Evolutionary conservation across 1,284 basidiomycete genomes (phyloP).

Genomic region (Ceratobasidium sp.): DNA sequence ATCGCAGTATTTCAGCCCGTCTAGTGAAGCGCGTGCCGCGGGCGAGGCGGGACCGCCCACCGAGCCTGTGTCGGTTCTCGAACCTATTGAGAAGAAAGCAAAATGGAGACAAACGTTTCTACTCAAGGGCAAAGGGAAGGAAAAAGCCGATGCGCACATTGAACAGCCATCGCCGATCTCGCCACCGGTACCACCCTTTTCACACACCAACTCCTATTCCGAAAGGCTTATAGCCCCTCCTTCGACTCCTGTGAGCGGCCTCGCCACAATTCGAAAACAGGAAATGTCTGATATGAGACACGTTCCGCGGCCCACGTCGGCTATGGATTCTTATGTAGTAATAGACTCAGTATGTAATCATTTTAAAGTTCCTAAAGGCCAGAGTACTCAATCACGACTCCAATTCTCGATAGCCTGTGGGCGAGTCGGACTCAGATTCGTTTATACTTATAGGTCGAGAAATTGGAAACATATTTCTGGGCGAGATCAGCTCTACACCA

Average conservation of each 20-base stretch:
- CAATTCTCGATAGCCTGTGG: not conserved
- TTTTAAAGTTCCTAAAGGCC: not conserved
- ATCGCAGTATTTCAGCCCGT: not conserved
- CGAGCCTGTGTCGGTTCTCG: not conserved
- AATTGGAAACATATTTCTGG: not conserved
- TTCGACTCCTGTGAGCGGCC: not conserved
- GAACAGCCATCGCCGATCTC: slow-evolving; percentile 8
- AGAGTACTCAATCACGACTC: not conserved
- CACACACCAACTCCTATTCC: not conserved
- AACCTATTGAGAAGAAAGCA: not conserved
- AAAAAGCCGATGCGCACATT: not conserved
- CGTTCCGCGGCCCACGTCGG: not conserved
- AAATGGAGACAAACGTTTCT: slow-evolving; percentile 18
- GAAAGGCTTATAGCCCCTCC: not conserved
- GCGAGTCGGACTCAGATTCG: not conserved
- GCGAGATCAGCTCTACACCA: not conserved
- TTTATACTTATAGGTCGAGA: slow-evolving; percentile 1
- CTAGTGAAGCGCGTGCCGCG: not conserved
- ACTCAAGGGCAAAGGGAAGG: slow-evolving; percentile 7
- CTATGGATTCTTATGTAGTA: slow-evolving; percentile 2
- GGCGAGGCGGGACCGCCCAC: not conserved
- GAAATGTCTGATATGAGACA: not conserved
- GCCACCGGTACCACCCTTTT: not conserved
- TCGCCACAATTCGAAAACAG: not conserved
- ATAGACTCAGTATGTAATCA: slow-evolving; percentile 1